Conservation (phyloP, 2,329 filamentous ascomycete genomes). For the Magnaporthiopsis incrustans region DNA sequence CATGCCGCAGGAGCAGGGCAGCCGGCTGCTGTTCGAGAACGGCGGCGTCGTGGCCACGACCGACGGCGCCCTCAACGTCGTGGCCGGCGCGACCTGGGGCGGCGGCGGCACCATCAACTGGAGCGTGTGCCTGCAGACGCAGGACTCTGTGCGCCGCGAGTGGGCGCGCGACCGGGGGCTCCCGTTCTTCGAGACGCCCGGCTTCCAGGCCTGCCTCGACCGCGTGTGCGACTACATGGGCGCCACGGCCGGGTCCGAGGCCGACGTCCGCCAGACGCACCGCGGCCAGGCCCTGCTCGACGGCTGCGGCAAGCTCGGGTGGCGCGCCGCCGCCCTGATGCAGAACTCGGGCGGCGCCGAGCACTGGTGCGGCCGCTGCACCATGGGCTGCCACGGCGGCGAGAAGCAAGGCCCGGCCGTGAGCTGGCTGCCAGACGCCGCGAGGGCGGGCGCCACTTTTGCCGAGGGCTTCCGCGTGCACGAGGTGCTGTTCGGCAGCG, state of each 20-base stretch:
- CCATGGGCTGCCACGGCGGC: conserved; percentile 52
- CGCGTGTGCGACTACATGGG: conserved; percentile 74
- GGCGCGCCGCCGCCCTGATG: conserved; percentile 58
- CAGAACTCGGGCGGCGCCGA: conserved; percentile 70
- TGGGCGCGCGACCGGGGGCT: conserved; percentile 64
- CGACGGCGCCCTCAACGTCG: conserved; percentile 49
- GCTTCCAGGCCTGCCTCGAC: conserved; percentile 74
- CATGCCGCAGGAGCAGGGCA: conserved; percentile 57
- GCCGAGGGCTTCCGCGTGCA: conserved; percentile 74
- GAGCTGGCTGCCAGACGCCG: conserved; percentile 73
- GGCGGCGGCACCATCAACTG: conserved; percentile 88
- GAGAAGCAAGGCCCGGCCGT: conserved; percentile 74
- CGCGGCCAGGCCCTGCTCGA: conserved; percentile 67
- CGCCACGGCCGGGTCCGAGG: conserved; percentile 43
- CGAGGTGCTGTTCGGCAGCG: conserved; percentile 58
- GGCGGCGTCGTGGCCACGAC: conserved; percentile 49
- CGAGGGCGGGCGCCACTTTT: conserved; percentile 67
- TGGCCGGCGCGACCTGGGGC: conserved; percentile 69
- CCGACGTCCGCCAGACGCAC: conserved; percentile 63
- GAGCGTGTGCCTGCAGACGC: conserved; percentile 59
- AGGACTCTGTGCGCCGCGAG: conserved; percentile 68
- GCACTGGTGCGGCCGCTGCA: conserved; percentile 66
- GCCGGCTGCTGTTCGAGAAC: conserved; percentile 60
- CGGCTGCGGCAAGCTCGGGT: conserved; percentile 66
- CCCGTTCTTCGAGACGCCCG: conserved; percentile 62